Evolutionary conservation across 2,329 filamentous ascomycete genomes (phyloP).

Genomic region (Camillea tinctor): DNA sequence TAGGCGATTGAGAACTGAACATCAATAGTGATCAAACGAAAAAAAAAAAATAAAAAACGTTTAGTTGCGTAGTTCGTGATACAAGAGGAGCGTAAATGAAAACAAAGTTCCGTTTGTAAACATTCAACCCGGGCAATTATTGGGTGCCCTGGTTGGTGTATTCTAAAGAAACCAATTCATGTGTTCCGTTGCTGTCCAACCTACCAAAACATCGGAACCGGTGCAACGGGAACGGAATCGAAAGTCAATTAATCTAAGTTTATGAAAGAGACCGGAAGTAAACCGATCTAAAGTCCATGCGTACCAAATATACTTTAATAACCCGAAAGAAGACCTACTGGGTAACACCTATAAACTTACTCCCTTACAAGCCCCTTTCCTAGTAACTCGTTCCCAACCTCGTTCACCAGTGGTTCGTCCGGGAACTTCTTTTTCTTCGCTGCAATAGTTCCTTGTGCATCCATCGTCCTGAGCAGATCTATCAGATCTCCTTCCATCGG

Average conservation of each 20-base stretch:
- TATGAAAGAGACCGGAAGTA: neutral
- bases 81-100: neutral
- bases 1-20: no score
- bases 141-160: neutral
- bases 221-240: neutral
- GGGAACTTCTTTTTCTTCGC: constrained; percentile 57
- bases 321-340: neutral
- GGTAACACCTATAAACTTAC: constrained; percentile 11
- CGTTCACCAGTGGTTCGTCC: constrained; percentile 54
- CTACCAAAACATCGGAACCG: neutral
- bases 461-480: constrained; percentile 76
- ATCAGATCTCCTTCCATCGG: constrained; percentile 71
- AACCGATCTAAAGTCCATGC: neutral
- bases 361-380: constrained; percentile 46
- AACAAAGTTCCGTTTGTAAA: neutral
- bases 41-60: neutral
- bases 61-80: neutral
- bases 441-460: constrained; percentile 64
- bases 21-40: no score
- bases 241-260: neutral
- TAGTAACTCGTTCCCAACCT: constrained; percentile 52
- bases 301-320: neutral
- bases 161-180: neutral
- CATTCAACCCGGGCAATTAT: no score
- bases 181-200: neutral